Evolutionary conservation across 345 rosid genomes (phyloP).

Genomic region (Aquilaria malaccensis): DNA sequence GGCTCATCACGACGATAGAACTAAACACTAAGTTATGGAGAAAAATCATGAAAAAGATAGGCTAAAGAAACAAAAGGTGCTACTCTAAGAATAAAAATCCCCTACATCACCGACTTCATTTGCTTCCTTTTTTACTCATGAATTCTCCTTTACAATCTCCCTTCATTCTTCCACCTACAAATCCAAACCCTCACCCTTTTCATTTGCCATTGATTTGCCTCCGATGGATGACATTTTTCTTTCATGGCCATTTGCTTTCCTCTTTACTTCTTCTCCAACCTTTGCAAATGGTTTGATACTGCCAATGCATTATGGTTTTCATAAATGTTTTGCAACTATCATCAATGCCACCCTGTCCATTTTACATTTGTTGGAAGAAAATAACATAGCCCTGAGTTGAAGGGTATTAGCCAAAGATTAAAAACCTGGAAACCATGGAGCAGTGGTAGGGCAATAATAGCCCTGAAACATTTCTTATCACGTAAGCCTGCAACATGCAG

Average conservation of each 20-base stretch:
- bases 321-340: slow-evolving; percentile 46
- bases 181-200: slow-evolving; percentile 22
- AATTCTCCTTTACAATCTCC: slow-evolving; percentile 91
- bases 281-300: slow-evolving; percentile 77
- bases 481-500: slow-evolving; percentile 73
- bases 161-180: slow-evolving; percentile 55
- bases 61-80: slow-evolving; percentile 19
- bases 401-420: slow-evolving; percentile 3
- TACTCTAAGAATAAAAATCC: slow-evolving; percentile 1
- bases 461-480: slow-evolving; percentile 73
- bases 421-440: slow-evolving; percentile 39
- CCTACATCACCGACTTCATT: slow-evolving; percentile 54
- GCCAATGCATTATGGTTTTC: slow-evolving; percentile 98
- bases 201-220: slow-evolving; percentile 72
- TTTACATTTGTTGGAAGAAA: slow-evolving; percentile 2
- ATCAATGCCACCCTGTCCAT: slow-evolving; percentile 54
- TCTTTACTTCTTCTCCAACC: slow-evolving; percentile 77
- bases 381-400: slow-evolving; percentile 1
- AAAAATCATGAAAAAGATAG: slow-evolving; percentile 27
- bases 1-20: slow-evolving; percentile 25
- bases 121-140: slow-evolving; percentile 83
- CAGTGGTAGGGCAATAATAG: slow-evolving; percentile 74
- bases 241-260: slow-evolving; percentile 96
- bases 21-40: slow-evolving; percentile 25
- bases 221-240: slow-evolving; percentile 96